Evolutionary conservation across 768 basidiomycete species (phyloP).

Genomic region (Mycena chlorophos): DNA sequence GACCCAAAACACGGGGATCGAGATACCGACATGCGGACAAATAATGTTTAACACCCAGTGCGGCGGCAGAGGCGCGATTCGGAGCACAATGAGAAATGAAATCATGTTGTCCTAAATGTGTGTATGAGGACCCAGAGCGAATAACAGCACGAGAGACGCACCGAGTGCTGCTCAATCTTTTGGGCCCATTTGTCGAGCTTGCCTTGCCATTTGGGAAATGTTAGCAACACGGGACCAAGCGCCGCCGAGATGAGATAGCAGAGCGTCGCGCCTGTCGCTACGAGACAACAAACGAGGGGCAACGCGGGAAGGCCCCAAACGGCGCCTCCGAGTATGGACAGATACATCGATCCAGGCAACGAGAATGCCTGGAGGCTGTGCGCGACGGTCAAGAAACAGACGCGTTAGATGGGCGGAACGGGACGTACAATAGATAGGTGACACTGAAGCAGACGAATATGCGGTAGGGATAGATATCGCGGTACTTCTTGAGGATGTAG

Average conservation of each 20-base stretch:
- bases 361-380: slow-evolving; percentile 92
- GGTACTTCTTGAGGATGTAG: slow-evolving; percentile 84
- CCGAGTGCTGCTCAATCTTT: slow-evolving; percentile 66
- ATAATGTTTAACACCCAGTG: slow-evolving; percentile 96
- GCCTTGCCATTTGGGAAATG: slow-evolving; percentile 82
- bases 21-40: slow-evolving; percentile 90
- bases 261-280: slow-evolving; percentile 86
- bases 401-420: slow-evolving; percentile 6
- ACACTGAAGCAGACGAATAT: slow-evolving; percentile 85
- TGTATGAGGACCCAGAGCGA: not conserved
- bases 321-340: slow-evolving; percentile 94
- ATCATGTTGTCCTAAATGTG: slow-evolving; percentile 66
- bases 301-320: slow-evolving; percentile 92
- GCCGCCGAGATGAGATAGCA: slow-evolving; percentile 93
- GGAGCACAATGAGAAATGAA: slow-evolving; percentile 90
- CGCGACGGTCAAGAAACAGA: not conserved
- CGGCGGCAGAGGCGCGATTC: slow-evolving; percentile 91
- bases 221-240: slow-evolving; percentile 88
- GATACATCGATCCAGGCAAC: slow-evolving; percentile 95
- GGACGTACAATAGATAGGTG: slow-evolving; percentile 87
- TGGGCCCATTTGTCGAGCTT: slow-evolving; percentile 79
- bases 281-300: slow-evolving; percentile 88
- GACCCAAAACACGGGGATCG: slow-evolving; percentile 82
- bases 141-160: not conserved
- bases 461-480: slow-evolving; percentile 81